Base-by-base conservation (phyloP, 139 green algal species). In the Chlorella sp. region DNA sequence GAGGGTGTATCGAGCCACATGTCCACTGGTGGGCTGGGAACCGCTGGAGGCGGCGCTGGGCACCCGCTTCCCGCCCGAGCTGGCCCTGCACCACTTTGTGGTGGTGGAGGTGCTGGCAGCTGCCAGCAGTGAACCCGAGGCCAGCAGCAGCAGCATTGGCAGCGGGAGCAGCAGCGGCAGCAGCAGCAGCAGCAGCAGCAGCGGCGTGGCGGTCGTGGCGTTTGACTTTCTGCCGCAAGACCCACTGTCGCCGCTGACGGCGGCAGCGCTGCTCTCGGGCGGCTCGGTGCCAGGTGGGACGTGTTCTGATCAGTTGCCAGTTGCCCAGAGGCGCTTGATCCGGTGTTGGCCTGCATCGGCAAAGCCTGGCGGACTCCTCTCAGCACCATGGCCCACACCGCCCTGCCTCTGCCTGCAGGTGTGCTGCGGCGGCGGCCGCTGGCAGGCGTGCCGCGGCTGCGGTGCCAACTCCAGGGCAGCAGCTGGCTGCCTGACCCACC, bases 181-280 rank as follows among this genome's bases (percentile, higher is more conserved):
- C 4, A 34, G n/a, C 41, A 30, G 38, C 38, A n/a, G 38, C 69
- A 48, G 67, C 34, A 24, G 6, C 30, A 41, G 17, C 43, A 28
- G 19, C 73, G 48, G 46, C 5, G 26, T 26, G 30, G 8, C 19
- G 28, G 46, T 62, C 1, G 13, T 51, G n/a, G 73, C 64, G 24
- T 90, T 70, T 74, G 87, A 90, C 83, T 88, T 90, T 34, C 41
- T 88, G 72, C 87, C 87, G 6, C 16, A n/a, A 1, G 16, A 86
- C 7, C 67, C 87, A 0, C 81, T 74, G 44, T 51, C 58, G 16
- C 87, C 78, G 0, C 22, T 65, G 1, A 90, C 87, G 1, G 72
- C 64, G 20, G 70, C 78, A 6, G 9, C 30, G 17, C 78, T 90
- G 60, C 64, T 88, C 30, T 34, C 72, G 9, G 78, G 83, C 16